A percentile compares a stretch with the other conserved stretches of the same genome.
Evolutionary conservation across 176 grass and related monocot species (phyloP).

Genomic region (Zoysia japonica): DNA sequence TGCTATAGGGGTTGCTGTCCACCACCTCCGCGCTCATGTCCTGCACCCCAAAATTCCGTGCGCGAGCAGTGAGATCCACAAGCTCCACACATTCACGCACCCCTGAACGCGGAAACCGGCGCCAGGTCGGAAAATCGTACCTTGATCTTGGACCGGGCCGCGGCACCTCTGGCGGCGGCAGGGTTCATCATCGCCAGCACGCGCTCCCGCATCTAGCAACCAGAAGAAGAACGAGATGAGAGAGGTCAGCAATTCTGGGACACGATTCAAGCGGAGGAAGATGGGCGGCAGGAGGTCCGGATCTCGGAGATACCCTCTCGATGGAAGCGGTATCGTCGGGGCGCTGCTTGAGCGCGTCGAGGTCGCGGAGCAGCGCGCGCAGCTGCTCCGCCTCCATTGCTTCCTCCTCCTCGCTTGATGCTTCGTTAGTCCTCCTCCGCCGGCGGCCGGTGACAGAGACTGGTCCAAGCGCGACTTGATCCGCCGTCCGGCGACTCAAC

Average conservation of each 20-base stretch:
- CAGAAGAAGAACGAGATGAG: background rate
- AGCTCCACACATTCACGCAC: background rate
- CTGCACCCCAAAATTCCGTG: conserved; percentile 42
- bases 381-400: conserved; percentile 76
- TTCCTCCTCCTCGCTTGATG: background rate
- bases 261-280: background rate
- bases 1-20: conserved; percentile 87
- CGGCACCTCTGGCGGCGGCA: background rate
- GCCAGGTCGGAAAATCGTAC: conserved; percentile 36
- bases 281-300: background rate
- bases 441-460: background rate
- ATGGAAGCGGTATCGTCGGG: conserved; percentile 48
- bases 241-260: background rate
- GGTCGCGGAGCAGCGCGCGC: conserved; percentile 54
- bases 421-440: background rate
- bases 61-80: background rate
- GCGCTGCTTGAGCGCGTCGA: conserved; percentile 64
- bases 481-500: background rate
- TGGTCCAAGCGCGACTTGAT: background rate
- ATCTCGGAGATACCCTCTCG: conserved; percentile 50
- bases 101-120: background rate
- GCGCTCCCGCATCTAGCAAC: conserved; percentile 60
- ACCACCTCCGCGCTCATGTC: conserved; percentile 95
- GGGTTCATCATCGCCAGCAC: conserved; percentile 43
- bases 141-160: conserved; percentile 68